Conservation (phyloP, 2,329 filamentous ascomycete genomes). For the Celoporthe dispersa region DNA sequence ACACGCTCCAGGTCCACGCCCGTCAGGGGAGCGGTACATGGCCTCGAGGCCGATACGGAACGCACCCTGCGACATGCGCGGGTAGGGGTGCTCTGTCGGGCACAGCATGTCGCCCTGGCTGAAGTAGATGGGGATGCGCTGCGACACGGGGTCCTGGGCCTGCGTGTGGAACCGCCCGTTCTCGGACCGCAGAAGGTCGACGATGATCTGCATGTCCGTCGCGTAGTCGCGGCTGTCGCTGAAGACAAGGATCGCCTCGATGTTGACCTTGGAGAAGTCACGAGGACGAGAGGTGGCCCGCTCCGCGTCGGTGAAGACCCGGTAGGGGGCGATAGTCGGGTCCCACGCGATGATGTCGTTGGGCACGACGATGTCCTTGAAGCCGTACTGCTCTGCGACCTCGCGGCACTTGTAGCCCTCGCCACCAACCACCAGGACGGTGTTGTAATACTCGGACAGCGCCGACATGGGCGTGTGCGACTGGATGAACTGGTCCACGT, state of each 20-base stretch:
- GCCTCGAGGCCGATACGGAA: constrained; percentile 76
- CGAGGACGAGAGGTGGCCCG: constrained; percentile 68
- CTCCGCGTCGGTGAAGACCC: constrained; percentile 70
- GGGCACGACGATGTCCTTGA: constrained; percentile 73
- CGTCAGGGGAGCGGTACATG: constrained; percentile 72
- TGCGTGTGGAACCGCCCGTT: constrained; percentile 68
- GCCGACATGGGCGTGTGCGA: constrained; percentile 79
- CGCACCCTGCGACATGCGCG: constrained; percentile 74
- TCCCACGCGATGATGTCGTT: constrained; percentile 76
- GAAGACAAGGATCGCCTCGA: constrained; percentile 76
- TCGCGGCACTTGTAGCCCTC: constrained; percentile 76
- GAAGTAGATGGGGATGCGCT: constrained; percentile 75
- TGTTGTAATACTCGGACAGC: constrained; percentile 75
- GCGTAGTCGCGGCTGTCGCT: constrained; percentile 75
- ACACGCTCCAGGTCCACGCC: constrained; percentile 75
- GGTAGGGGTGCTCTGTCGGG: constrained; percentile 66
- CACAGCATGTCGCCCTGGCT: constrained; percentile 55
- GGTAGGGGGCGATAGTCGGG: constrained; percentile 70
- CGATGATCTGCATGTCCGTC: constrained; percentile 77
- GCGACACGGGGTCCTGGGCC: constrained; percentile 66
- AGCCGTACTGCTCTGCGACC: constrained; percentile 74
- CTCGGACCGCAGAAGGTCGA: constrained; percentile 71
- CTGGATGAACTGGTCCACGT: constrained; percentile 76
- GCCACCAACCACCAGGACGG: constrained; percentile 75
- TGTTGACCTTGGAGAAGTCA: constrained; percentile 73